Evolutionary conservation across 148 eudicot genomes (phyloP).

Genomic region (Fagopyrum homotropicum): DNA sequence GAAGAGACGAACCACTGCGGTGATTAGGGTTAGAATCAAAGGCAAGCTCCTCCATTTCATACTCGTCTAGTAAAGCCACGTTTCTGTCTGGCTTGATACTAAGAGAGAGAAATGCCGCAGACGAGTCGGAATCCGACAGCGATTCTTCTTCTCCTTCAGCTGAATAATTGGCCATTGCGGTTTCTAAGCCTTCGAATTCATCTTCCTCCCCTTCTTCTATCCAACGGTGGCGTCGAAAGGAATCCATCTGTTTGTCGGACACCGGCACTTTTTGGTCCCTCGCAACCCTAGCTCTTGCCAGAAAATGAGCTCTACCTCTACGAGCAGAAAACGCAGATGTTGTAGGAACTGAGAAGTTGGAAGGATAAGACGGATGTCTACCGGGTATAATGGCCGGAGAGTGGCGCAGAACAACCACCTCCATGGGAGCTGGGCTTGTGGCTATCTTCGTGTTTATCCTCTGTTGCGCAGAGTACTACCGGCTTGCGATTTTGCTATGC

Average conservation of each 20-base stretch:
- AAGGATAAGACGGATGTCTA: constrained; percentile 16
- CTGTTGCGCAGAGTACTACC: background rate
- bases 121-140: constrained; percentile 17
- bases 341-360: constrained; percentile 11
- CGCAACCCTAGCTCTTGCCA: constrained; percentile 11
- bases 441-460: constrained; percentile 10
- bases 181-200: constrained; percentile 11
- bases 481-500: too few species aligned
- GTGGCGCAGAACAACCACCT: constrained; percentile 16
- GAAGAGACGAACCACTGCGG: constrained; percentile 49
- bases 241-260: constrained; percentile 14
- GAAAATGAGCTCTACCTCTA: constrained; percentile 8
- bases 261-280: constrained; percentile 15
- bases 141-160: constrained; percentile 27
- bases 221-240: background rate
- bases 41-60: constrained; percentile 82
- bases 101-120: constrained; percentile 48
- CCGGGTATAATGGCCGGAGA: constrained; percentile 17
- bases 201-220: constrained; percentile 21
- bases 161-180: constrained; percentile 8
- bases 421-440: constrained; percentile 21
- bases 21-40: constrained; percentile 52
- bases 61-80: constrained; percentile 72
- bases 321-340: background rate
- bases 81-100: constrained; percentile 74